A percentile compares a stretch with the other conserved stretches of the same genome.
Conservation (phyloP, 225 moss, liverwort and hornwort genomes). For the Ulota crispa region DNA sequence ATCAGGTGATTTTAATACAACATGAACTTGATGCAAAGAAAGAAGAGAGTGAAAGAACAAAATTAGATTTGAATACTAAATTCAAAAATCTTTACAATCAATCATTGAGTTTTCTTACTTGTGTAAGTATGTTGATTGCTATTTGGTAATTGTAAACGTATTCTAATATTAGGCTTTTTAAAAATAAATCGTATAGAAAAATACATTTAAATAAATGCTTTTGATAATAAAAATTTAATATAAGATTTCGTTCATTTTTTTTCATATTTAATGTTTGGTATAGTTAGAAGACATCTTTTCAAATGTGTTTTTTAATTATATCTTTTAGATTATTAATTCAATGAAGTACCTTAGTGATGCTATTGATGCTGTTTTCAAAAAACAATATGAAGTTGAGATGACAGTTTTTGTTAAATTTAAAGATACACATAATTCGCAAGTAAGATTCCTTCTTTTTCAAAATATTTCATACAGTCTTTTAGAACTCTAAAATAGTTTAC, state of each 20-base stretch:
- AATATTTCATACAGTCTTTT: background rate
- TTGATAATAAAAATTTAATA: rapidly evolving
- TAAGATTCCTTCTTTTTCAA: background rate
- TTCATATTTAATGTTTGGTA: rapidly evolving
- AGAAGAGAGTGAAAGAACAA: background rate
- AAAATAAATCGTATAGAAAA: no score
- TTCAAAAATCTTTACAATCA: background rate
- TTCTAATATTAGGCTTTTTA: no score
- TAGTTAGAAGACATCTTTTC: background rate
- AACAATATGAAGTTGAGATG: background rate
- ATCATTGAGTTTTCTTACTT: background rate
- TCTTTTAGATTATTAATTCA: background rate
- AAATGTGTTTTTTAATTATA: background rate
- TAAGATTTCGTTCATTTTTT: background rate
- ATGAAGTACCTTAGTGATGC: background rate
- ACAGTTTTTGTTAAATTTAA: background rate
- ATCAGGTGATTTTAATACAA: background rate
- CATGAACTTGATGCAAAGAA: constrained; percentile 5
- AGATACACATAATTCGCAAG: background rate
- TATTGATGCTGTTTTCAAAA: constrained; percentile 8
- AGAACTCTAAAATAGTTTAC: rapidly evolving
- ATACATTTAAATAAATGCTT: background rate
- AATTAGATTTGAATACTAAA: background rate
- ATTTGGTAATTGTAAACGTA: rapidly evolving
- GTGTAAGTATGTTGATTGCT: constrained; percentile 12